Base-by-base conservation (phyloP, 768 basidiomycete species). In the Clitopilus passeckerianus region DNA sequence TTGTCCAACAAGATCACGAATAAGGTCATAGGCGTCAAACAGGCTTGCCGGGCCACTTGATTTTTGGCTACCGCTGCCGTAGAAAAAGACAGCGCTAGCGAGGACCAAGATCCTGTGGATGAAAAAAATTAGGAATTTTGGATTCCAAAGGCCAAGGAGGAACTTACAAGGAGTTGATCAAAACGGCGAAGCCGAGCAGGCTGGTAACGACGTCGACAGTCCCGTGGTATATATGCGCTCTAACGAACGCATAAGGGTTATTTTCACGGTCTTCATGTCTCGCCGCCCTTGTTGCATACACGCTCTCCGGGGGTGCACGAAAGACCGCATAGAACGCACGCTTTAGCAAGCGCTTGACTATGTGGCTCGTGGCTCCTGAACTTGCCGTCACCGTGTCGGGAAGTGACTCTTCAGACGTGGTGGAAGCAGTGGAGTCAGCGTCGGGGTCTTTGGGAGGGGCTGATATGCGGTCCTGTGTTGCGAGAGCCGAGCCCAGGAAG, bases 401-500 rank as follows among this genome's bases (percentile, higher is more conserved):
- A 20, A 50, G 46, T 23, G 46, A 23, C 7, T 58, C 46, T 53
- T 56, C 56, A 54, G 50, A 61, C 43, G 33, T 62, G 34, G 16
- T 67, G 55, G 30, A 56, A 15, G 20, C 54, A 56, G 54, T 61
- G 23, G 56, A 61, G 5, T 65, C 53, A 30, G 55, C 27, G 55
- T 58, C 35, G 52, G 56, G 33, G 34, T 65, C 62, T 16, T 62
- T 58, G 4, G 74, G 63, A 8, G 71, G 69, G 35, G 72, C 71
- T 1, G 75, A 74, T 14, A 92, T 66, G 50, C 94, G 77, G 59
- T 94, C 87, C 68, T 94, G 90, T 0, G 91, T 93, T 1, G 93
- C 88, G 5, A 97, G 83, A 30, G 86, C 84, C 2, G 91, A 93
- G 5, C 94, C 95, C 15, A 97, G 78, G 76, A 91, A 94, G n/a